A percentile compares a stretch with the other conserved stretches of the same genome.
Conservation (phyloP, 495 filamentous ascomycete species). For the Lasiosphaeria ovina region DNA sequence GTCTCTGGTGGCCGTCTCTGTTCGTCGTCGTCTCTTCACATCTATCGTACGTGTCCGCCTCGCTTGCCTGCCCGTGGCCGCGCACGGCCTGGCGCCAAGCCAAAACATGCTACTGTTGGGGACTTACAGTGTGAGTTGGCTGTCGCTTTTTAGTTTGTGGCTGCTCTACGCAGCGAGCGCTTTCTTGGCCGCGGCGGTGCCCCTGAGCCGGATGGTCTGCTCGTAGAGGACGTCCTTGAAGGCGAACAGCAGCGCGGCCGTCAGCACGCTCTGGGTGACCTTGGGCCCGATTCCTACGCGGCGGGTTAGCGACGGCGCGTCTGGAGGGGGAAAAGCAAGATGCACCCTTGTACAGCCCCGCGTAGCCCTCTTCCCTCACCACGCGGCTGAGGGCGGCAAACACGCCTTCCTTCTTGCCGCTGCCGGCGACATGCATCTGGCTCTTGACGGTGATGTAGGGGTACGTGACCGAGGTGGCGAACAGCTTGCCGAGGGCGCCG, state of each 20-base stretch:
- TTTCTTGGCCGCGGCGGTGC: slow-evolving; percentile 39
- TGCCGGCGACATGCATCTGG: slow-evolving; percentile 83
- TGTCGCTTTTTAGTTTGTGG: too few relatives aligned
- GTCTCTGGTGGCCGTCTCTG: too few relatives aligned
- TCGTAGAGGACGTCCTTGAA: slow-evolving; percentile 85
- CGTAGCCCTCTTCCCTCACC: slow-evolving; percentile 81
- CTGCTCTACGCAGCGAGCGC: slow-evolving; percentile 34
- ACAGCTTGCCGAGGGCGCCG: slow-evolving; percentile 88
- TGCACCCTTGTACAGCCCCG: slow-evolving; percentile 87
- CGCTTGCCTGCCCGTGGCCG: too few relatives aligned
- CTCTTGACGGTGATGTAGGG: slow-evolving; percentile 99
- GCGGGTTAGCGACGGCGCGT: slow-evolving; percentile 16
- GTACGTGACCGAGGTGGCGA: slow-evolving; percentile 92
- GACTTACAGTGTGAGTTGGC: too few relatives aligned
- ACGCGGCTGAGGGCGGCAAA: slow-evolving; percentile 71
- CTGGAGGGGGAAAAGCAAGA: slow-evolving; percentile 13
- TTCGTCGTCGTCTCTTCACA: too few relatives aligned
- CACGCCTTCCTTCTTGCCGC: slow-evolving; percentile 63
- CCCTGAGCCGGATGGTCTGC: slow-evolving; percentile 49
- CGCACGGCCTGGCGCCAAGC: too few relatives aligned
- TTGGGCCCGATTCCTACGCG: slow-evolving; percentile 82
- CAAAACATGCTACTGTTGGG: too few relatives aligned
- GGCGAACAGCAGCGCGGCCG: slow-evolving; percentile 93
- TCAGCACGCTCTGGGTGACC: slow-evolving; percentile 92
- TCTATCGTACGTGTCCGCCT: too few relatives aligned